Conservation (phyloP, 495 filamentous ascomycete species). For the Penicillium desertorum region DNA sequence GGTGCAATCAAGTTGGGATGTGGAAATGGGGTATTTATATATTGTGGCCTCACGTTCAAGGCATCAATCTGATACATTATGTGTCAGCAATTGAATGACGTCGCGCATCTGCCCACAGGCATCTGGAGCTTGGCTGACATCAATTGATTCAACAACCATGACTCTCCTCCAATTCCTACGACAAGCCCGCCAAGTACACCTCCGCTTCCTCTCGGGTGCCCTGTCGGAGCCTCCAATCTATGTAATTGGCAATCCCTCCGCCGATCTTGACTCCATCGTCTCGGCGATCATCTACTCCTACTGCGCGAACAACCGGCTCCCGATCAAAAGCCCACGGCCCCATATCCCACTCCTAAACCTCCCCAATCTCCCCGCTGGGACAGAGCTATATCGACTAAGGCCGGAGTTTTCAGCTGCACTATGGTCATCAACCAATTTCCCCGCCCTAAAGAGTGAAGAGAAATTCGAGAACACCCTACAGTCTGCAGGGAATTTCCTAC, state of each 20-base stretch:
- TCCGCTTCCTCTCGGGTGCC: constrained; percentile 32
- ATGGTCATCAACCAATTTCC: constrained; percentile 40
- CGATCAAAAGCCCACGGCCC: constrained; percentile 48
- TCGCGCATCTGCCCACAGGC: background rate
- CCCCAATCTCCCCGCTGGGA: constrained; percentile 59
- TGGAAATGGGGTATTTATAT: background rate
- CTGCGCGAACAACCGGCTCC: constrained; percentile 54
- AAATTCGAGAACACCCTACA: constrained; percentile 33
- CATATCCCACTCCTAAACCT: constrained; percentile 84
- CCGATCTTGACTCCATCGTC: constrained; percentile 90
- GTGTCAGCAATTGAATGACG: constrained; percentile 11
- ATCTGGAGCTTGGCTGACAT: background rate
- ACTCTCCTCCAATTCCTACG: constrained; percentile 44
- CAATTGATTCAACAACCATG: constrained; percentile 13
- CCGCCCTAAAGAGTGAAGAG: constrained; percentile 20
- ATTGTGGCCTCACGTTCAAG: background rate
- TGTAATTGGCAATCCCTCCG: constrained; percentile 49
- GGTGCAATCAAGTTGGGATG: background rate
- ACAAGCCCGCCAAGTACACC: constrained; percentile 37
- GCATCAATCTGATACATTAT: background rate
- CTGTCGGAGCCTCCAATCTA: constrained; percentile 40
- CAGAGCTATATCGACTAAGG: constrained; percentile 57
- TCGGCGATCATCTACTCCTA: constrained; percentile 84
- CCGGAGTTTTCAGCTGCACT: constrained; percentile 67
- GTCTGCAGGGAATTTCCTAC: constrained; percentile 38